Evolutionary conservation across 805 yeast genomes (phyloP).

Genomic region (Pachysolen tannophilus): DNA sequence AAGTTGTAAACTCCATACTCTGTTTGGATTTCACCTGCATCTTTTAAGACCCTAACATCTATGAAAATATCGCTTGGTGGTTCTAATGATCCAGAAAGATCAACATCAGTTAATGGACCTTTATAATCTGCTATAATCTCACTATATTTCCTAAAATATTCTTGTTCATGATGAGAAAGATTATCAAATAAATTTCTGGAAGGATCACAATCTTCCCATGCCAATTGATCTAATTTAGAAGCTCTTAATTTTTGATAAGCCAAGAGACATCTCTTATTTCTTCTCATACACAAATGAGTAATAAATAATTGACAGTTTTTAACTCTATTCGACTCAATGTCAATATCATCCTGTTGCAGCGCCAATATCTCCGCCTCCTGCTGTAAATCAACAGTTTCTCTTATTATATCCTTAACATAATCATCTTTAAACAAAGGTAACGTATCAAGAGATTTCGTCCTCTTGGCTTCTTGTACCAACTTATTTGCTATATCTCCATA

Average conservation of each 20-base stretch:
- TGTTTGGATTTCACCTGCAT: constrained; percentile 96
- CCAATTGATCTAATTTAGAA: constrained; percentile 52
- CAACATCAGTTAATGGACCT: constrained; percentile 74
- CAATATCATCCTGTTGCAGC: constrained; percentile 16
- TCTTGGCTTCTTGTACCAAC: constrained; percentile 76
- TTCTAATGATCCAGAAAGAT: constrained; percentile 77
- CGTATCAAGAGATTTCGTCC: constrained; percentile 57
- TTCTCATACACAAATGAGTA: constrained; percentile 65
- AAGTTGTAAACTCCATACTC: constrained; percentile 94
- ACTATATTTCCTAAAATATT: constrained; percentile 62
- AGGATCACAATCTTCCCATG: constrained; percentile 64
- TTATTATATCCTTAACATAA: constrained; percentile 55
- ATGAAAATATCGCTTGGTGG: constrained; percentile 92
- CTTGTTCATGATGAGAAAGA: constrained; percentile 72
- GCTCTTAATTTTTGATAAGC: constrained; percentile 78
- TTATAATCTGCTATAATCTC: constrained; percentile 70
- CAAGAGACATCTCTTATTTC: constrained; percentile 83
- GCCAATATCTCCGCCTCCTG: constrained; percentile 44
- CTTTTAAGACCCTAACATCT: constrained; percentile 87
- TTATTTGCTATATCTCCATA: constrained; percentile 85
- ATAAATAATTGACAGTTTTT: constrained; percentile 62
- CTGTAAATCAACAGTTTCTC: constrained; percentile 63
- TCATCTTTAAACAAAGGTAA: constrained; percentile 70
- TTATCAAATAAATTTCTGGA: constrained; percentile 33
- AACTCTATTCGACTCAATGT: constrained; percentile 32